phyloP scores from a whole-genome alignment of 2,329 filamentous ascomycete genomes.

The Aspergillus pseudoterreus region DNA sequence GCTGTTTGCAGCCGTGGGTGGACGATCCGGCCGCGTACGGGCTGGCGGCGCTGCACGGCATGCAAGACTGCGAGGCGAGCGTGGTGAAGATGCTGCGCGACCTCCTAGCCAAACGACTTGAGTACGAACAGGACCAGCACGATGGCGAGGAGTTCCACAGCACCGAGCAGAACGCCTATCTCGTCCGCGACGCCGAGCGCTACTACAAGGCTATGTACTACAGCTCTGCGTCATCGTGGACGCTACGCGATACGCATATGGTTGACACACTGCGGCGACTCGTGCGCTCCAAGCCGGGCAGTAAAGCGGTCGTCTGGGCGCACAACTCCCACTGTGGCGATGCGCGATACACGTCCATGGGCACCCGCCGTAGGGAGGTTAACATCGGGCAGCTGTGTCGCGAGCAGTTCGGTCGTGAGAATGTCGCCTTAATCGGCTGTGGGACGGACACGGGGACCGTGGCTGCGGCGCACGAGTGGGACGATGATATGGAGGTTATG shows the following conservation, averaged over 20 bases:
- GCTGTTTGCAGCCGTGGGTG: constrained; percentile 47
- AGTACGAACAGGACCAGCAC: constrained; percentile 32
- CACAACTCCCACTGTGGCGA: constrained; percentile 55
- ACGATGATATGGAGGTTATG: constrained; percentile 51
- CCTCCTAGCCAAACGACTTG: constrained; percentile 41
- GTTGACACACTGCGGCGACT: constrained; percentile 47
- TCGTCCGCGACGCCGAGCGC: constrained; percentile 48
- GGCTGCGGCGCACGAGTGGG: constrained; percentile 51
- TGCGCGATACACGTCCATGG: constrained; percentile 51
- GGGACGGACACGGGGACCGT: constrained; percentile 51
- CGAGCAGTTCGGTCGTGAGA: constrained; percentile 38
- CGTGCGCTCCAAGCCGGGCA: constrained; percentile 36
- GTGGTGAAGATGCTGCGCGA: constrained; percentile 47
- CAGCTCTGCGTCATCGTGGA: constrained; percentile 49
- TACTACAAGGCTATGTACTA: constrained; percentile 55
- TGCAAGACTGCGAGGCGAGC: constrained; percentile 44
- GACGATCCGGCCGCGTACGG: constrained; percentile 51
- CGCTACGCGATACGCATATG: constrained; percentile 52
- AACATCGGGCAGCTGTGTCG: constrained; percentile 55
- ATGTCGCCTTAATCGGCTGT: constrained; percentile 46
- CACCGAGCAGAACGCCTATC: constrained; percentile 49
- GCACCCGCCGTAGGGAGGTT: constrained; percentile 41
- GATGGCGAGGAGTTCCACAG: constrained; percentile 49
- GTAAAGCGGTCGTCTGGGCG: constrained; percentile 53
- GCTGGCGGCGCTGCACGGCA: constrained; percentile 38